Conservation (phyloP, 306 rosid species). For the Phaseolus lunatus region DNA sequence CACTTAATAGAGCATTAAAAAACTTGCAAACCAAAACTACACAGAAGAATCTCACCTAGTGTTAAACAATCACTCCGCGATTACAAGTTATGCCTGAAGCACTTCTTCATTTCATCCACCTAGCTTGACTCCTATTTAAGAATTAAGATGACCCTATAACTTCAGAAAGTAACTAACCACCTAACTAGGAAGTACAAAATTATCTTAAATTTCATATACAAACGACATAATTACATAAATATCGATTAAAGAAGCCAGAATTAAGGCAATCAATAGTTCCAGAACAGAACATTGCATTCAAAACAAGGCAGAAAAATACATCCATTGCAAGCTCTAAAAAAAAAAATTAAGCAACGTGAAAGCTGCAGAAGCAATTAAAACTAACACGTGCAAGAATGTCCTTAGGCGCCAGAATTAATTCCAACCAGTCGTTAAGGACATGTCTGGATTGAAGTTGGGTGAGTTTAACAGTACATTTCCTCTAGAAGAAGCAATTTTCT, state of each 20-base stretch:
- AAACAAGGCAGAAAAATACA: constrained; percentile 2
- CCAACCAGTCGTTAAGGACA: not conserved
- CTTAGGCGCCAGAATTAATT: not conserved
- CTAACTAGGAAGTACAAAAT: not conserved
- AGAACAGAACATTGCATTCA: not conserved
- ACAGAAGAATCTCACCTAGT: not conserved
- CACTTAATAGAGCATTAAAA: not conserved
- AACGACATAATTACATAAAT: not conserved
- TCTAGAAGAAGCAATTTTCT: too few relatives aligned
- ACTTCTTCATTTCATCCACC: not conserved
- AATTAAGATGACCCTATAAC: not conserved
- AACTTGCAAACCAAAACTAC: not conserved
- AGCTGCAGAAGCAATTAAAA: constrained; percentile 15
- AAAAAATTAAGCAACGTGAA: constrained; percentile 22
- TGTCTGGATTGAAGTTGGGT: too few relatives aligned
- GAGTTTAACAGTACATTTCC: too few relatives aligned
- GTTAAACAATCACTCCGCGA: not conserved
- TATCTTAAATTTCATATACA: not conserved
- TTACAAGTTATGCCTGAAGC: not conserved
- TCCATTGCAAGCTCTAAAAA: not conserved
- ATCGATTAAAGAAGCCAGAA: not conserved
- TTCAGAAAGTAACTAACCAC: not conserved
- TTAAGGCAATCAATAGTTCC: not conserved
- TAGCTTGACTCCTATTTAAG: not conserved
- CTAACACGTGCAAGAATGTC: not conserved